Percentiles rank a stretch among this genome's conserved stretches.
Evolutionary conservation across 768 basidiomycete species (phyloP).

Genomic region (Tremella fuciformis): DNA sequence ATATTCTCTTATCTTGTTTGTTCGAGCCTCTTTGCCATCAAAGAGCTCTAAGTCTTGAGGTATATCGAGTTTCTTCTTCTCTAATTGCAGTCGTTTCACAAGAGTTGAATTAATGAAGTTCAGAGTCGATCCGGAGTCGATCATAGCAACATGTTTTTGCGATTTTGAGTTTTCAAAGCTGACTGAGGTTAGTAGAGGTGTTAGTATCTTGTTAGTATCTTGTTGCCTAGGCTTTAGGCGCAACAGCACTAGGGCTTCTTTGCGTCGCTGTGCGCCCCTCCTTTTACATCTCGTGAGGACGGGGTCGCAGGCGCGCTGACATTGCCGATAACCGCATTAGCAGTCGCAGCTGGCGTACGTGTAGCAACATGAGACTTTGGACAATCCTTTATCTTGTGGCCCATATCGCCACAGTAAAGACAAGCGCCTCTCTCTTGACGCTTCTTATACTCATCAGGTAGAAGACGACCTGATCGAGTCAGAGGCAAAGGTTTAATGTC

Average conservation of each 20-base stretch:
- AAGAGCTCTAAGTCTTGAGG: not conserved
- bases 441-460: conserved; percentile 1
- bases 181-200: not conserved
- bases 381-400: not conserved
- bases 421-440: conserved; percentile 4
- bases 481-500: not conserved
- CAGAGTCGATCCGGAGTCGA: not conserved
- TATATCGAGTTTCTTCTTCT: not conserved
- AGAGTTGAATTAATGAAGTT: not conserved
- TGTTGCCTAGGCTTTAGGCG: no score
- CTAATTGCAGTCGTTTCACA: not conserved
- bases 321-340: no score
- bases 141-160: not conserved
- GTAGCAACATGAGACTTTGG: not conserved
- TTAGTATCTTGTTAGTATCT: not conserved
- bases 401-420: not conserved
- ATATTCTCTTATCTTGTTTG: no score
- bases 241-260: no score
- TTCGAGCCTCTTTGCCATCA: not conserved
- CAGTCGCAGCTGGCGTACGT: no score
- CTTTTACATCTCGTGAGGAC: no score
- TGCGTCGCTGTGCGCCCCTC: no score
- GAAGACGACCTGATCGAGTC: not conserved
- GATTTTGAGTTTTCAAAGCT: no score
- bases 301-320: no score